phyloP scores from a whole-genome alignment of 73 alveolate species.

The Stentor coeruleus region DNA sequence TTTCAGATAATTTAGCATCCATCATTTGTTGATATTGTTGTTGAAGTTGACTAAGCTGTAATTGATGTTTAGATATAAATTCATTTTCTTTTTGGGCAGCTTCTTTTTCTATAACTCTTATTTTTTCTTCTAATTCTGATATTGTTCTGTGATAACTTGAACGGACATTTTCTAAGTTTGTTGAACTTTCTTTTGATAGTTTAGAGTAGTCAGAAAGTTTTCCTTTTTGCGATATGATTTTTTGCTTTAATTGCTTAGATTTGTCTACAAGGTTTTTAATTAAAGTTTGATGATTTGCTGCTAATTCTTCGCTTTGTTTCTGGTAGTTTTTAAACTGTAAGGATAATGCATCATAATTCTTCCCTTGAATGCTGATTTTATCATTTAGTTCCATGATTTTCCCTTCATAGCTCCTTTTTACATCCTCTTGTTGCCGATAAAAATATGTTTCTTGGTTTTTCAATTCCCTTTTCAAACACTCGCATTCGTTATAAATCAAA shows the following conservation, averaged over 20 bases:
- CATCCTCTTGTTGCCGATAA: background rate
- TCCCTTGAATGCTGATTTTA: no score
- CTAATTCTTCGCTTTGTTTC: background rate
- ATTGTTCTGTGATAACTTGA: no score
- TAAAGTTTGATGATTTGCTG: background rate
- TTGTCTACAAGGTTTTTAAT: background rate
- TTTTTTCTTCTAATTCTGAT: background rate
- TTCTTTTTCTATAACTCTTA: background rate
- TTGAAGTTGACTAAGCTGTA: background rate
- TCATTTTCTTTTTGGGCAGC: background rate
- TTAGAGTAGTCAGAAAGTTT: background rate
- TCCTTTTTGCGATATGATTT: background rate
- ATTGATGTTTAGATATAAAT: background rate
- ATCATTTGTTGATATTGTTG: background rate
- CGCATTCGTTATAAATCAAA: background rate
- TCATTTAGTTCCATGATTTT: background rate
- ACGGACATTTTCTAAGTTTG: background rate
- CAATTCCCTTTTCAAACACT: background rate
- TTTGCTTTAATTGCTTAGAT: background rate
- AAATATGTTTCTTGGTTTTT: background rate
- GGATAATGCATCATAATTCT: background rate
- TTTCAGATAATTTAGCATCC: background rate
- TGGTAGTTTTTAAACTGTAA: background rate
- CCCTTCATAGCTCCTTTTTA: background rate
- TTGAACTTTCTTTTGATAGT: background rate